Conservation (phyloP, 2,329 filamentous ascomycete genomes). For the Sporothrix brunneoviolacea region DNA sequence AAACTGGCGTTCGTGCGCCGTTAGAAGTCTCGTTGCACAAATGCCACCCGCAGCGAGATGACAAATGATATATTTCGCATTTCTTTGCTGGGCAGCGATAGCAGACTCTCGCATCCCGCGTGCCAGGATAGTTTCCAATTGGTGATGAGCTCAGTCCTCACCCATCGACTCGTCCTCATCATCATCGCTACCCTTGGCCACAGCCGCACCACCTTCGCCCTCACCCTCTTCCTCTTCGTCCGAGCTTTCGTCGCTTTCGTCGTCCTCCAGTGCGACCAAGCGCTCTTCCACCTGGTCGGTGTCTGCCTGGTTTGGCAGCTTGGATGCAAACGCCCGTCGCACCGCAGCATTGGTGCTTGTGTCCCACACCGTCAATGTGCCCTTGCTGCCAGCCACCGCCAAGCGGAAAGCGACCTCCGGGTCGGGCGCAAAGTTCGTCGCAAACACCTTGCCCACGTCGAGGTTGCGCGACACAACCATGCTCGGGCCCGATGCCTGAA, state of each 20-base stretch:
- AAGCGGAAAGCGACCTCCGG: constrained; percentile 84
- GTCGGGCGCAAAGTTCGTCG: constrained; percentile 83
- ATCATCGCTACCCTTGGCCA: constrained; percentile 30
- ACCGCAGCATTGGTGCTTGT: constrained; percentile 88
- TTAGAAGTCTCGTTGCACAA: not conserved
- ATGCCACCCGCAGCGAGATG: not conserved
- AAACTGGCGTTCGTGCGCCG: not conserved
- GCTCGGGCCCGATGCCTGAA: constrained; percentile 69
- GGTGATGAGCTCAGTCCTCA: constrained; percentile 34
- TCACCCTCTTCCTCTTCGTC: constrained; percentile 39
- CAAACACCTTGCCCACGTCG: constrained; percentile 92
- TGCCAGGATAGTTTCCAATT: not conserved
- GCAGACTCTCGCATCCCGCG: no score
- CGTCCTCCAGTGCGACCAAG: constrained; percentile 62
- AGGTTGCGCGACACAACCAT: constrained; percentile 90
- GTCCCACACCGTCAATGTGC: constrained; percentile 89
- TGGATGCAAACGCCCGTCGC: constrained; percentile 72
- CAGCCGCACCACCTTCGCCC: constrained; percentile 20
- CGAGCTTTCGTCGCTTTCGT: constrained; percentile 41
- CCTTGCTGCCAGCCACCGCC: constrained; percentile 90
- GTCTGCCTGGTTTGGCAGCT: constrained; percentile 51
- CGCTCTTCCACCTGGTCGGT: constrained; percentile 64
- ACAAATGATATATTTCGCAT: no score
- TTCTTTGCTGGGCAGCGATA: no score
- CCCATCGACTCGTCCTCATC: constrained; percentile 48